A percentile compares a stretch with the other conserved stretches of the same genome.
These are phyloP conservation scores for Chrysoporthe cubensis DNA, from an alignment of 2,329 filamentous ascomycete genomes.

Conservation along the genomic window DNA sequence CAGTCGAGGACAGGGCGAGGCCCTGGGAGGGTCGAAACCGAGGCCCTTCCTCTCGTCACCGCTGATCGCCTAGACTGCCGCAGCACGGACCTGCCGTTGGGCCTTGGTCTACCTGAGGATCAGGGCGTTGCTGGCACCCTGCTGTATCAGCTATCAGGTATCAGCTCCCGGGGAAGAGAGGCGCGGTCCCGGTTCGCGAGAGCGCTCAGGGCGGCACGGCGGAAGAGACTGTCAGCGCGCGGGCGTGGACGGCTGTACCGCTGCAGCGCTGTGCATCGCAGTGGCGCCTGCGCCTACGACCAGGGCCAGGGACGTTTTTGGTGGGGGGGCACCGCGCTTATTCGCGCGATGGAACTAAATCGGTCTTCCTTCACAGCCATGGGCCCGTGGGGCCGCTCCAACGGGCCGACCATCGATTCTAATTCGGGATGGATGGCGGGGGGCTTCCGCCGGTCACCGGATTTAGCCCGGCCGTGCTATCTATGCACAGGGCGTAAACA, in stretches of 20 bases:
- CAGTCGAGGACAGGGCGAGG: neutral
- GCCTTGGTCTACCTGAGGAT: neutral
- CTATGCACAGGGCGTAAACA: neutral
- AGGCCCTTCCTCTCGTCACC: neutral
- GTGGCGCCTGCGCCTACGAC: neutral
- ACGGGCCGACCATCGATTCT: constrained; percentile 13
- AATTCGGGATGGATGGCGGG: neutral
- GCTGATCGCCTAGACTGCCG: neutral
- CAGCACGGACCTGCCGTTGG: neutral
- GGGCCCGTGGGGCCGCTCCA: neutral
- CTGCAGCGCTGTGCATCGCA: constrained; percentile 1
- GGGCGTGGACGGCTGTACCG: constrained; percentile 2
- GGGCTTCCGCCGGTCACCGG: neutral
- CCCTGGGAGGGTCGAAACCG: constrained; percentile 3
- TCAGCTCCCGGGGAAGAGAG: neutral
- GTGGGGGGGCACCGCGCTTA: neutral
- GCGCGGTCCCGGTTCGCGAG: neutral
- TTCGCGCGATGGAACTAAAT: neutral
- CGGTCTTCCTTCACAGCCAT: constrained; percentile 6
- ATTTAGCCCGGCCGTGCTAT: neutral
- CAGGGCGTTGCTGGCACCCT: too few species aligned
- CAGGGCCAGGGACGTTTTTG: neutral
- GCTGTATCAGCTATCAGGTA: too few species aligned
- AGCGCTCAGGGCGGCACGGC: neutral
- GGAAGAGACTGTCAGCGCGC: neutral